Conservation (phyloP, 495 filamentous ascomycete genomes). For the Penicillium salamii region DNA sequence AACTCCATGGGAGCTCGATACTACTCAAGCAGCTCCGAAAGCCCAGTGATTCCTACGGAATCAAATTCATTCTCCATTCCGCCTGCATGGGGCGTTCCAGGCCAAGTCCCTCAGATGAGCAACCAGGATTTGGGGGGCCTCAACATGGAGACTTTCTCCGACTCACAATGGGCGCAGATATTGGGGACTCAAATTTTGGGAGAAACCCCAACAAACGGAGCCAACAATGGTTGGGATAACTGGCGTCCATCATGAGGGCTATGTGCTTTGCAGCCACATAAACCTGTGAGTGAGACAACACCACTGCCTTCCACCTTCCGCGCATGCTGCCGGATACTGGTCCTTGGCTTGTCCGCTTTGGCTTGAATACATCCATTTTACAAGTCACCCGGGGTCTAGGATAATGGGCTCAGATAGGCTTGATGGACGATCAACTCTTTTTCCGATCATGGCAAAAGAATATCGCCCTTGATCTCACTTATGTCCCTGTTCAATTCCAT, state of each 20-base stretch:
- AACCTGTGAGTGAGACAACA: no score
- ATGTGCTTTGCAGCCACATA: neutral
- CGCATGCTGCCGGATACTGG: no score
- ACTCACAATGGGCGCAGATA: slow-evolving; percentile 39
- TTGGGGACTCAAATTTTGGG: slow-evolving; percentile 31
- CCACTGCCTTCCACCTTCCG: no score
- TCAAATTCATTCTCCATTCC: slow-evolving; percentile 15
- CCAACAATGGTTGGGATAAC: slow-evolving; percentile 22
- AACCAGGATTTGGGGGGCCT: slow-evolving; percentile 19
- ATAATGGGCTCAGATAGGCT: no score
- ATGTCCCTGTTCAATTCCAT: no score
- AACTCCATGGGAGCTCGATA: slow-evolving; percentile 10
- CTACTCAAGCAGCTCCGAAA: slow-evolving; percentile 11
- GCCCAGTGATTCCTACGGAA: slow-evolving; percentile 8
- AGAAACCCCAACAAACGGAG: slow-evolving; percentile 1
- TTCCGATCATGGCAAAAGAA: no score
- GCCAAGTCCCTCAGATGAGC: slow-evolving; percentile 9
- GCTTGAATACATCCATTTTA: no score
- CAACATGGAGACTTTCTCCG: slow-evolving; percentile 26
- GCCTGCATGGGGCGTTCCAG: slow-evolving; percentile 27
- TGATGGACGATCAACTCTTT: no score
- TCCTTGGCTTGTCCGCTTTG: no score
- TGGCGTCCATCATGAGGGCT: slow-evolving; percentile 24
- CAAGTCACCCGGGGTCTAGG: no score
- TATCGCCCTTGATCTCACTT: no score